Evolutionary conservation across 305 asterid species (phyloP).

Genomic region (Fraxinus dipetala): DNA sequence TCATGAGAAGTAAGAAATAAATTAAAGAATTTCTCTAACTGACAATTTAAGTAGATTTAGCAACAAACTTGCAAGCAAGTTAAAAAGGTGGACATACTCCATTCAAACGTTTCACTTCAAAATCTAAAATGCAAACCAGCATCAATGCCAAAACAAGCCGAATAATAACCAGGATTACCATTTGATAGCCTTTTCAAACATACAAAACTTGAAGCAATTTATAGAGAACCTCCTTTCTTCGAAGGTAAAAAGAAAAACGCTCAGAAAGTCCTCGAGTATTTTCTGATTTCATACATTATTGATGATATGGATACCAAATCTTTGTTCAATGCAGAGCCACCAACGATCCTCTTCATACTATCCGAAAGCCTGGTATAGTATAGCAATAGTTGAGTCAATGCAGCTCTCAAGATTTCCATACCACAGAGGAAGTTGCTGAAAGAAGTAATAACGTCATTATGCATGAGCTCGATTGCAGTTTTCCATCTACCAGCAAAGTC

Average conservation of each 20-base stretch:
- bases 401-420: constrained; percentile 95
- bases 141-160: neutral
- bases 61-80: neutral
- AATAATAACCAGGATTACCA: neutral
- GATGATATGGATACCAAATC: constrained; percentile 93
- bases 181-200: neutral
- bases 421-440: constrained; percentile 94
- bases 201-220: neutral
- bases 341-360: constrained; percentile 71
- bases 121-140: neutral
- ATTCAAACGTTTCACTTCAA: neutral
- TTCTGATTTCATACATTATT: constrained; percentile 87
- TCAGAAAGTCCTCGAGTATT: constrained; percentile 75
- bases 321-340: constrained; percentile 80
- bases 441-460: constrained; percentile 84
- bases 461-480: constrained; percentile 94
- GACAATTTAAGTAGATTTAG: neutral
- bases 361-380: constrained; percentile 92
- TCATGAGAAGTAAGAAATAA: neutral
- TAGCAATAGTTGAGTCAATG: constrained; percentile 85
- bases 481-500: constrained; percentile 98
- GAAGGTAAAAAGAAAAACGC: neutral
- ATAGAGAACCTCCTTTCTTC: neutral
- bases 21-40: neutral
- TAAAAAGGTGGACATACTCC: neutral